Percentiles rank a stretch among this genome's conserved stretches.
Conservation (phyloP, 495 filamentous ascomycete species). For the Darksidea phi region DNA sequence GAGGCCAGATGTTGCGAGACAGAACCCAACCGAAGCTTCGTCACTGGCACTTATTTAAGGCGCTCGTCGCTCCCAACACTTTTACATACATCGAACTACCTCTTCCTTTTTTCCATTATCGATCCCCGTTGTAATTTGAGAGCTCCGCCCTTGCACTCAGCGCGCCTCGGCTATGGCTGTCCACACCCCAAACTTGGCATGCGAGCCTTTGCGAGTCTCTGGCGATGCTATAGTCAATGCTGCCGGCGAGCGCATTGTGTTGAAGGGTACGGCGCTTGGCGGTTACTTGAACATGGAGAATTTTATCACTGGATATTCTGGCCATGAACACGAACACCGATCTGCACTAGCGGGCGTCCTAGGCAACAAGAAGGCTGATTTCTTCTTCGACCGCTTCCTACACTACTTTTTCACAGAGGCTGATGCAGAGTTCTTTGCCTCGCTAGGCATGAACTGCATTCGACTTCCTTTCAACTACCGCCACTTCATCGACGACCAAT, state of each 20-base stretch:
- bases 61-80: too few species aligned
- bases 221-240: neutral
- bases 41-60: too few species aligned
- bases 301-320: conserved; percentile 47
- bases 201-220: neutral
- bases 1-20: too few species aligned
- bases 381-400: conserved; percentile 50
- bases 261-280: neutral
- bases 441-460: conserved; percentile 60
- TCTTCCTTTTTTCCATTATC: too few species aligned
- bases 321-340: conserved; percentile 58
- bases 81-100: too few species aligned
- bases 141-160: neutral
- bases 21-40: too few species aligned
- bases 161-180: neutral
- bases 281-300: conserved; percentile 1
- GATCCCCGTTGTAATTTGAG: neutral
- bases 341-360: conserved; percentile 56
- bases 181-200: neutral
- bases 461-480: conserved; percentile 65
- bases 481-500: conserved; percentile 64
- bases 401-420: conserved; percentile 63
- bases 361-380: conserved; percentile 51
- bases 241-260: neutral
- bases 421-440: conserved; percentile 62